Percentiles rank a stretch among this genome's conserved stretches.
Conservation (phyloP, 2,329 filamentous ascomycete genomes). For the Trichophyton verrucosum region DNA sequence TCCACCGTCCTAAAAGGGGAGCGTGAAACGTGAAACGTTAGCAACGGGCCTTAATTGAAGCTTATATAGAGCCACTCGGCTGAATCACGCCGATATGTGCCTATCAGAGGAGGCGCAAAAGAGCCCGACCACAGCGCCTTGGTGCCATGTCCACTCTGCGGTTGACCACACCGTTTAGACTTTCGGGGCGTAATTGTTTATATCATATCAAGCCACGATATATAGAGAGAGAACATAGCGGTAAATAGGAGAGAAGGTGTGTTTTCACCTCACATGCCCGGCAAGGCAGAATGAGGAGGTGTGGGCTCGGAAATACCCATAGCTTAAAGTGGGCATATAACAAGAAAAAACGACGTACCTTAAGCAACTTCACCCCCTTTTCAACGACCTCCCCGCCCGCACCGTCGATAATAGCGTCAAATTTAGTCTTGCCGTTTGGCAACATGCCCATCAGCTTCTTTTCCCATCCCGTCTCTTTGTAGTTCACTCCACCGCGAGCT, state of each 20-base stretch:
- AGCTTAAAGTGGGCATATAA: not conserved
- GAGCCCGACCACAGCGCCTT: not conserved
- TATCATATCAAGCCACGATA: not conserved
- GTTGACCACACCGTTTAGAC: not conserved
- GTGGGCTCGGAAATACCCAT: not conserved
- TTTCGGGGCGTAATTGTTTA: not conserved
- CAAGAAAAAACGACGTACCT: slow-evolving; percentile 33
- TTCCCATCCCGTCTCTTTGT: slow-evolving; percentile 70
- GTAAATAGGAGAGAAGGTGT: not conserved
- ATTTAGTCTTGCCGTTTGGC: slow-evolving; percentile 54
- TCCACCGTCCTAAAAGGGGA: slow-evolving; percentile 49
- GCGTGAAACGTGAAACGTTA: slow-evolving; percentile 1
- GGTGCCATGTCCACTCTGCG: not conserved
- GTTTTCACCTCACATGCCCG: not conserved
- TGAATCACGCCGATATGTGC: not conserved
- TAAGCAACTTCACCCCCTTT: slow-evolving; percentile 56
- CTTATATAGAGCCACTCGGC: not conserved
- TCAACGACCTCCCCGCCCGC: slow-evolving; percentile 76
- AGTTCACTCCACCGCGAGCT: slow-evolving; percentile 68
- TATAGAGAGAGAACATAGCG: not conserved
- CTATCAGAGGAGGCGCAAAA: not conserved
- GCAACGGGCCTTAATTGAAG: slow-evolving; percentile 1
- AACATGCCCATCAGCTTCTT: slow-evolving; percentile 50
- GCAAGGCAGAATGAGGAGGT: not conserved
- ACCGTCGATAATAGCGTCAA: slow-evolving; percentile 79